Conservation (phyloP, 768 basidiomycete genomes). For the Collybiopsis luxurians region DNA sequence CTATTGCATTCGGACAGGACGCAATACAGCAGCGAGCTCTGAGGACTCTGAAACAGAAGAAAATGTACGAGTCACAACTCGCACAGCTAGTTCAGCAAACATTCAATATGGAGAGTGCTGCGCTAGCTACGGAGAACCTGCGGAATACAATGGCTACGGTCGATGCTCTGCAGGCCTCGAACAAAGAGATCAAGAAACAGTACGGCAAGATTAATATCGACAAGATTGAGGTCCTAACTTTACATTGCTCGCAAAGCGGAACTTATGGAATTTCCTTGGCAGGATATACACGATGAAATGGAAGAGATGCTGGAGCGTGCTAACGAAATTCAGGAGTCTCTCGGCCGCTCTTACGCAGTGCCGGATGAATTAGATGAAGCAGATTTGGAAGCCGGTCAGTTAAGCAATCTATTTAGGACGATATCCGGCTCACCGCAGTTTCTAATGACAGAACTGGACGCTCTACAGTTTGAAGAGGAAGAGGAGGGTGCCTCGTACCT, state of each 20-base stretch:
- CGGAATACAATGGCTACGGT: conserved; percentile 99
- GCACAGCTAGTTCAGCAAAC: conserved; percentile 90
- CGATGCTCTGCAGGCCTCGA: conserved; percentile 93
- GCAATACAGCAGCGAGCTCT: conserved; percentile 96
- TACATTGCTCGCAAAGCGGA: no score
- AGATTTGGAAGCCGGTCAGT: conserved; percentile 88
- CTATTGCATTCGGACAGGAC: conserved; percentile 40
- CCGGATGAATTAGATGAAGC: conserved; percentile 98
- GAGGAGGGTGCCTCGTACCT: conserved; percentile 91
- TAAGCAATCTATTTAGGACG: neutral
- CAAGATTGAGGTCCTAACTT: conserved; percentile 82
- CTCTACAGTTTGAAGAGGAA: conserved; percentile 87
- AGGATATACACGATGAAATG: conserved; percentile 98
- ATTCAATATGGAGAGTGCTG: conserved; percentile 97
- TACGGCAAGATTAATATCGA: conserved; percentile 97
- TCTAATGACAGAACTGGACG: conserved; percentile 99
- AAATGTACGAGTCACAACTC: conserved; percentile 93
- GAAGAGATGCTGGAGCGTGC: conserved; percentile 95
- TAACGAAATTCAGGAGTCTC: conserved; percentile 94
- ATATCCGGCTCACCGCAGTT: neutral
- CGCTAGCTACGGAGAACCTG: conserved; percentile 95
- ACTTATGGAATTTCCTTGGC: no score
- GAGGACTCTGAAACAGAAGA: conserved; percentile 90
- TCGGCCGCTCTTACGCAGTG: conserved; percentile 91
- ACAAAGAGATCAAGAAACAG: conserved; percentile 95